Evolutionary conservation across 2,329 filamentous ascomycete genomes (phyloP).

Genomic region (Bretziella fagacearum): DNA sequence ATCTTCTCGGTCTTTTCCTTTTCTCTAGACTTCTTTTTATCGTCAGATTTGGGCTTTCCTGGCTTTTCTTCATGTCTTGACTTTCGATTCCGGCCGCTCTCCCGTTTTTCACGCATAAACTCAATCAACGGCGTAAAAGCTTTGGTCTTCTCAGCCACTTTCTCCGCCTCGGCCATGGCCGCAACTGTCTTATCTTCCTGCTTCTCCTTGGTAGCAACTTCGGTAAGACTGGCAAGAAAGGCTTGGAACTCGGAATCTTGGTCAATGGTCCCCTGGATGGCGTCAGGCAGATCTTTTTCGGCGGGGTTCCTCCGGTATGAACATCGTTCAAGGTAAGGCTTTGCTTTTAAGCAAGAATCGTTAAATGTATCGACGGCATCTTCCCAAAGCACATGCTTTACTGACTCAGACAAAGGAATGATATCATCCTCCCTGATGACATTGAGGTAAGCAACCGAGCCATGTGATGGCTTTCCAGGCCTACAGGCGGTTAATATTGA

Average conservation of each 20-base stretch:
- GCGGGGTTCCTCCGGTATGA: conserved; percentile 70
- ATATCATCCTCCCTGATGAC: conserved; percentile 56
- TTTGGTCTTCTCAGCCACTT: conserved; percentile 33
- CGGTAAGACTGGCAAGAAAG: conserved; percentile 60
- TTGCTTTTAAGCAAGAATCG: conserved; percentile 56
- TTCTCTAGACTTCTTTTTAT: conserved; percentile 28
- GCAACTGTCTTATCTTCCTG: conserved; percentile 29
- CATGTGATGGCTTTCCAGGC: conserved; percentile 68
- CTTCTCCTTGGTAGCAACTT: conserved; percentile 33
- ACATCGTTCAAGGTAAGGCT: conserved; percentile 65
- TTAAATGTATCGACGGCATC: conserved; percentile 65
- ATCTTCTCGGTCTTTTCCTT: conserved; percentile 34
- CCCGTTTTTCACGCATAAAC: conserved; percentile 69
- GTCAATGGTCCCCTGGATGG: conserved; percentile 84
- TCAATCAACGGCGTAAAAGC: conserved; percentile 73
- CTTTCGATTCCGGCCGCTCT: conserved; percentile 36
- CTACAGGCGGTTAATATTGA: conserved; percentile 26
- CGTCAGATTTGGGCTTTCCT: conserved; percentile 32
- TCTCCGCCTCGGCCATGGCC: conserved; percentile 27
- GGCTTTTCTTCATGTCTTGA: conserved; percentile 34
- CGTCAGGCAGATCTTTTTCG: conserved; percentile 58
- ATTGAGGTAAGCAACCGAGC: conserved; percentile 68
- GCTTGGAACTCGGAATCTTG: conserved; percentile 91
- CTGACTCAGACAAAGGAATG: conserved; percentile 46
- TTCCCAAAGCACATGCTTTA: conserved; percentile 54